Evolutionary conservation across 1,139 yeast genomes (phyloP), one percentile per base, ranked within the genome.

Genomic region (Candida frijolesensis): DNA sequence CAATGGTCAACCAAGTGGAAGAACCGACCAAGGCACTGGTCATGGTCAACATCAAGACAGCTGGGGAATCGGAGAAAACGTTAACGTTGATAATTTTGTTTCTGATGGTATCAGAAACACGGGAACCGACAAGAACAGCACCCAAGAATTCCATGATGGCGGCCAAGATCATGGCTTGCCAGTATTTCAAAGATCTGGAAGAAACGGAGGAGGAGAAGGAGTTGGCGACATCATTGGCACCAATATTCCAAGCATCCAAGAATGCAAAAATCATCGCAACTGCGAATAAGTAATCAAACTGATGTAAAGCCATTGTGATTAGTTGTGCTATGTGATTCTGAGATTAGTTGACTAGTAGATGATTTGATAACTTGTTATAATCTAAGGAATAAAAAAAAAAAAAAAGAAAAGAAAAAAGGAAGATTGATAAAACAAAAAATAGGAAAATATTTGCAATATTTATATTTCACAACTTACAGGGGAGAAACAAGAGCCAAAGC

Each of bases 161-260:
- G 0, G 89, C 89, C 46, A 86, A 68, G 35, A 84, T 57, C 87
- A 84, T 83, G 22, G 91, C 92, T 67, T 87, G 94, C 82, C 87
- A 82, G 65, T 85, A 85, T 51, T 80, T 80, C 54, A 87, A 71
- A 22, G 90, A 80, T 58, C 88, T 72, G 11, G 92, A 84, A 4
- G 91, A 83, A 19, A 85, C 83, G 2, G 89, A 82, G 1, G 91
- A 84, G 1, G 92, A 87, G 63, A 85, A 87, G 3, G 94, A 86
- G 71, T 87, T 87, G 37, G 94, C 88, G 52, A 86, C 91, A 74
- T 87, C 94, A 63, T 87, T 87, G 42, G 94, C 95, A 50, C 95
- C 95, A 60, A 85, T 87, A 64, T 85, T 85, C 79, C 84, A 87
- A n/a, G 92, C 92, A 68, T 85, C 91, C 60, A 85, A 73, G 73